Evolutionary conservation across 768 basidiomycete species (phyloP).

Genomic region (Amanita fuliginea): DNA sequence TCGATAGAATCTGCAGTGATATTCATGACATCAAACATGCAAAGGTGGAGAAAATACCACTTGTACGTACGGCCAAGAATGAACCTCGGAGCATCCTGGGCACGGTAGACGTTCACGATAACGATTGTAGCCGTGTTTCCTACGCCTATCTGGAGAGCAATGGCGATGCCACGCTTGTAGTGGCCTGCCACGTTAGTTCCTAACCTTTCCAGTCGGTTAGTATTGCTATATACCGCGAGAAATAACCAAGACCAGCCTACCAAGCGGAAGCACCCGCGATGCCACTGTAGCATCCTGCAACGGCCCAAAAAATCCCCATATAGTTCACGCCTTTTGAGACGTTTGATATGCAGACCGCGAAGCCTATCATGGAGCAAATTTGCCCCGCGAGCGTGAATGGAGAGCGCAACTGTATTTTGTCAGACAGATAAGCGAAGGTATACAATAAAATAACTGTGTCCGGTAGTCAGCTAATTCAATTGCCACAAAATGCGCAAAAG

Average conservation of each 20-base stretch:
- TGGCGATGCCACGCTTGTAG: constrained; percentile 58
- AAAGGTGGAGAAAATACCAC: constrained; percentile 36
- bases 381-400: neutral
- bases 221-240: neutral
- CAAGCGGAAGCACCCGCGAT: constrained; percentile 55
- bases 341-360: neutral
- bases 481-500: neutral
- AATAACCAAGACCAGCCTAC: constrained; percentile 21
- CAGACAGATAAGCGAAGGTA: constrained; percentile 46
- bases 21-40: constrained; percentile 20
- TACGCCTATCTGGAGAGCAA: constrained; percentile 60
- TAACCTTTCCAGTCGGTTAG: too few species aligned
- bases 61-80: constrained; percentile 45
- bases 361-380: neutral
- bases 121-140: constrained; percentile 59
- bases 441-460: constrained; percentile 29
- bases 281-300: constrained; percentile 49
- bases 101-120: constrained; percentile 50
- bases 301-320: constrained; percentile 61
- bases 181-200: constrained; percentile 58
- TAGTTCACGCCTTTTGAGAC: constrained; percentile 42
- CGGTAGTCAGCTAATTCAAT: neutral
- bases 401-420: constrained; percentile 28
- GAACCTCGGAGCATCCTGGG: constrained; percentile 49
- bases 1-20: neutral